Evolutionary conservation across 805 yeast species (phyloP).

Genomic region (Saccharomycopsis sp.): DNA sequence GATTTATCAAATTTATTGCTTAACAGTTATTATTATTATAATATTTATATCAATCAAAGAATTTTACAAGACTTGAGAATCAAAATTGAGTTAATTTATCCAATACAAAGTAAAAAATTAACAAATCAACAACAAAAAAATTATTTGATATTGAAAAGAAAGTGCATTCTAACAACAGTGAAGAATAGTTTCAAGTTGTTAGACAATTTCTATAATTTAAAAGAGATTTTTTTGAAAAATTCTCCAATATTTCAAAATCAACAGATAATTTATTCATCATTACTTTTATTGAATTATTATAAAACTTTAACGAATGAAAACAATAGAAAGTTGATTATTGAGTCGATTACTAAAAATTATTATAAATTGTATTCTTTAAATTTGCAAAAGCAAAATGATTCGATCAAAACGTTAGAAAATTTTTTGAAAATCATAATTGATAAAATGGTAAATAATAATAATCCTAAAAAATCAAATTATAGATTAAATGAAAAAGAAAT

Average conservation of each 20-base stretch:
- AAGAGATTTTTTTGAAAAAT: constrained; percentile 39
- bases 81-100: constrained; percentile 7
- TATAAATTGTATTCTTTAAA: constrained; percentile 52
- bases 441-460: constrained; percentile 24
- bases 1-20: constrained; percentile 39
- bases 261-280: constrained; percentile 44
- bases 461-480: too few relatives aligned
- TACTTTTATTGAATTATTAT: constrained; percentile 40
- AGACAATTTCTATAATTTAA: constrained; percentile 33
- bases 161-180: constrained; percentile 32
- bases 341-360: constrained; percentile 40
- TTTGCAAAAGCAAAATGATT: constrained; percentile 45
- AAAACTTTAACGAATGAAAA: constrained; percentile 24
- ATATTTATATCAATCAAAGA: constrained; percentile 31
- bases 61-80: constrained; percentile 23
- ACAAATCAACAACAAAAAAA: constrained; percentile 20
- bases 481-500: not conserved
- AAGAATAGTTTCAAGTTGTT: constrained; percentile 36
- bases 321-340: constrained; percentile 33
- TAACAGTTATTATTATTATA: constrained; percentile 39
- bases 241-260: constrained; percentile 43
- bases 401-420: constrained; percentile 48
- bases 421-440: constrained; percentile 43
- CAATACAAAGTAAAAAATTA: constrained; percentile 23
- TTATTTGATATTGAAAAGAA: constrained; percentile 21